phyloP scores from a whole-genome alignment of 2,329 filamentous ascomycete species.

The Stachybotrys chlorohalonatus region DNA sequence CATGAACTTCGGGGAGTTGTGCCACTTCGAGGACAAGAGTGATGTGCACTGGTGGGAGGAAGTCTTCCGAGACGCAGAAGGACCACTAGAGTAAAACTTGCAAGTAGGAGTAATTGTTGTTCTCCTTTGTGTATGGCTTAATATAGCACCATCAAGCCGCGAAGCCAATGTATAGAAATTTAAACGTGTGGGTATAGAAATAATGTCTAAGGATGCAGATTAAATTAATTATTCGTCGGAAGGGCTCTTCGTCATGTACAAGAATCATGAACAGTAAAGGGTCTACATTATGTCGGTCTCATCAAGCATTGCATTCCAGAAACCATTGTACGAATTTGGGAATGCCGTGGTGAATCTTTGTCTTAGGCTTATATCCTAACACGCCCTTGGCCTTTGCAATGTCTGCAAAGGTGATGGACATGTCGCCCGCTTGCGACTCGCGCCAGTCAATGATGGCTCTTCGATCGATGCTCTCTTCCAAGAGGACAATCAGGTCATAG shows the following conservation, averaged over 20 bases:
- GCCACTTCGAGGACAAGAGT: not conserved
- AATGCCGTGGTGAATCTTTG: conserved; percentile 9
- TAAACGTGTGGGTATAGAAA: no score
- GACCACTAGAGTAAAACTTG: not conserved
- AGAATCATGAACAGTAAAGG: not conserved
- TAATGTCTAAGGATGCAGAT: no score
- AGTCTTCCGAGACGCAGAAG: conserved; percentile 1
- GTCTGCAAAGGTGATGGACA: conserved; percentile 12
- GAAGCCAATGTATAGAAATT: not conserved
- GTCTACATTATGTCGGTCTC: no score
- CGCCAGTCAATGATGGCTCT: conserved; percentile 9
- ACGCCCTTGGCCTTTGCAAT: conserved; percentile 9
- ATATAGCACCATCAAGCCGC: not conserved
- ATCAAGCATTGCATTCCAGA: conserved; percentile 2
- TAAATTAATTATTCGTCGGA: no score
- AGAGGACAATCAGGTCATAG: conserved; percentile 7
- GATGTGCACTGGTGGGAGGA: conserved; percentile 1
- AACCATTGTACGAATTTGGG: conserved; percentile 12
- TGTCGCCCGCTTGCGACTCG: conserved; percentile 11
- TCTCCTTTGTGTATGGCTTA: not conserved
- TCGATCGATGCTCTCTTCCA: conserved; percentile 10
- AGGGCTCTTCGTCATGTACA: not conserved
- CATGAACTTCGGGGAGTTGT: not conserved
- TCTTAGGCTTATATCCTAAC: conserved; percentile 10
- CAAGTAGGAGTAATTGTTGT: not conserved